Evolutionary conservation across 2,329 filamentous ascomycete genomes (phyloP), one percentile per base, ranked within the genome.

Genomic region (Leptosphaerulina australis): DNA sequence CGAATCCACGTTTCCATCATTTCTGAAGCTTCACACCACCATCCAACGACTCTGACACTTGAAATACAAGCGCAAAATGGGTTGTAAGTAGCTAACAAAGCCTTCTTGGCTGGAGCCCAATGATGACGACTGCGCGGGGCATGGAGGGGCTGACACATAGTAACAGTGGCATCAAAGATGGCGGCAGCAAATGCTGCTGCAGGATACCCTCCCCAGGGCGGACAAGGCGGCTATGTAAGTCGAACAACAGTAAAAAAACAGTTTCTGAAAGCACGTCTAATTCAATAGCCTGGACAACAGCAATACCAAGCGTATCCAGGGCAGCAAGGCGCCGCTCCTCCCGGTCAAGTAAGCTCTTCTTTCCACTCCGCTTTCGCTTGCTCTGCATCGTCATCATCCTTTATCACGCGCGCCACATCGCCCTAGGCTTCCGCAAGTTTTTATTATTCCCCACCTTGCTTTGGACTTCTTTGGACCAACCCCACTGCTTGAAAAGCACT

Each of bases 301-400:
- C 75, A 77, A 64, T 84, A 84, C 71, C 81, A 84, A 74, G 77
- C 81, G 58, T 84, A 81, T 67, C 77, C 76, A 61, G 77, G 77
- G 56, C 83, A 79, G 66, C 77, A 75, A 56, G 77, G 76, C 62
- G 68, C 70, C 62, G 63, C 65, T 55, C 62, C 66, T 63, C 63
- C 62, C 62, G 66, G 71, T 71, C 71, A 73, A 70, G 58, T 64
- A 59, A 58, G 55, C 54, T 55, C 53, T 63, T 59, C 56, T 45
- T 57, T 59, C 38, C 29, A 50, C 54, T 52, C 41, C 41, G 43
- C 54, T 53, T 47, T 64, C 56, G 62, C 62, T 56, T 66, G 48
- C 56, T 64, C 55, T 66, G 60, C 66, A 62, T 68, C 69, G 61
- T 69, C 67, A 64, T 68, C 64, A 48, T 53, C 56, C 45, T 59